Base-by-base conservation (phyloP, 2,329 filamentous ascomycete species). In the Aspergillus caelatus region DNA sequence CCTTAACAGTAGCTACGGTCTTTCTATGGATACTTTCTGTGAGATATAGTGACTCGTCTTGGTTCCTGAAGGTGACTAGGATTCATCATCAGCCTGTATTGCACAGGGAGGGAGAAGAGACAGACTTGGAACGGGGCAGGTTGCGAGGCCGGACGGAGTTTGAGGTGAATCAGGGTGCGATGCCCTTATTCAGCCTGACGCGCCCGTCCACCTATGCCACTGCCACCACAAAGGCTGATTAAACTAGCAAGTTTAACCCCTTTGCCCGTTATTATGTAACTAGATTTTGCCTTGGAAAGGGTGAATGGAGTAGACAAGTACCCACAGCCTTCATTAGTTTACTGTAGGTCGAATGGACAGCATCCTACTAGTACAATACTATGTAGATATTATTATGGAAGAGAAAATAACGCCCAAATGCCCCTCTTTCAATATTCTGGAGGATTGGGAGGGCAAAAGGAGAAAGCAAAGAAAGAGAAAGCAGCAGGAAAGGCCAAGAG, bases 1-100 rank as follows among this genome's bases (percentile, higher is more conserved):
- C 65, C 14, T 54, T 67, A 58, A 67, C 65, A 5, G 28, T 41
- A 16, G 39, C 62, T 6, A 63, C 64, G 32, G 19, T 63, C 28
- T 34, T 58, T 12, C 19, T 54, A 7, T 67, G 65, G 65, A 48
- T 58, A 45, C 23, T 63, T 19, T 65, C 57, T 34, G 57, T 63
- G 54, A 45, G 64, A 48, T 59, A 58, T 26, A 53, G 46, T 28
- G 23, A 43, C 30, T 54, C 30, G 4, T 26, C 34, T 11, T 59
- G 57, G 57, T 39, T 30, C 39, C 19, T 36, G 43, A 48, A 32
- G 8, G n/a, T 16, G 43, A 61, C 39, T 14, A 19, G 19, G 14
- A n/a, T 45, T 45, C 21, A 28, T 5, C 53, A 16, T 21, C 28
- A 3, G 28, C 45, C 21, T 4, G 1, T 8, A 4, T 28, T 23